Percentiles rank a stretch among this genome's conserved stretches.
These are phyloP conservation scores for Teratosphaeria zuluensis DNA, from an alignment of 2,329 filamentous ascomycete genomes.

Conservation along the genomic window DNA sequence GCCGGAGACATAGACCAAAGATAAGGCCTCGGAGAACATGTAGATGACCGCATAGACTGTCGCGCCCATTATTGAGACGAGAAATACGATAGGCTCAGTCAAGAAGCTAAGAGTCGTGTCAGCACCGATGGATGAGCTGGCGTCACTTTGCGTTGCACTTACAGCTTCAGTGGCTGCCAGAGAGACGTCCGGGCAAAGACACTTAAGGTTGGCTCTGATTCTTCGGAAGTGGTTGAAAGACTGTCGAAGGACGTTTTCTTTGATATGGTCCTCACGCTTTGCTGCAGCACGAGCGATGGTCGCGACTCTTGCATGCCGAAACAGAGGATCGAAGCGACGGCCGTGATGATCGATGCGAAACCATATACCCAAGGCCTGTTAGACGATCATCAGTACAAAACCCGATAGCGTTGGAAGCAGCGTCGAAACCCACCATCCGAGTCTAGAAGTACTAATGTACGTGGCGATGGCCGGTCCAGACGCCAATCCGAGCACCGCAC, in stretches of 20 bases:
- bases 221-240: constrained; percentile 16
- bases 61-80: constrained; percentile 1
- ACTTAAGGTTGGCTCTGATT: neutral
- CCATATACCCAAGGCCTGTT: constrained; percentile 1
- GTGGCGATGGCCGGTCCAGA: neutral
- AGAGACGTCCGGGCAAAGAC: constrained; percentile 1
- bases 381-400: neutral
- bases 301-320: constrained; percentile 34
- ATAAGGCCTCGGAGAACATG: constrained; percentile 38
- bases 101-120: neutral
- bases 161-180: constrained; percentile 1
- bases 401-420: neutral
- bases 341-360: neutral
- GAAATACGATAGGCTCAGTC: constrained; percentile 1
- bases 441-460: constrained; percentile 2
- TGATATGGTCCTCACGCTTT: neutral
- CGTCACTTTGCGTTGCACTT: neutral
- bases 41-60: constrained; percentile 40
- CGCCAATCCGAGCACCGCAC: neutral
- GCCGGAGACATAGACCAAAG: constrained; percentile 24
- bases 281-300: constrained; percentile 33
- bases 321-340: constrained; percentile 25
- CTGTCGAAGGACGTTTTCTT: constrained; percentile 14
- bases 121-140: neutral
- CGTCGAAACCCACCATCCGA: constrained; percentile 5